Conservation (phyloP, 345 rosid genomes). For the Odontarrhena argentea region DNA sequence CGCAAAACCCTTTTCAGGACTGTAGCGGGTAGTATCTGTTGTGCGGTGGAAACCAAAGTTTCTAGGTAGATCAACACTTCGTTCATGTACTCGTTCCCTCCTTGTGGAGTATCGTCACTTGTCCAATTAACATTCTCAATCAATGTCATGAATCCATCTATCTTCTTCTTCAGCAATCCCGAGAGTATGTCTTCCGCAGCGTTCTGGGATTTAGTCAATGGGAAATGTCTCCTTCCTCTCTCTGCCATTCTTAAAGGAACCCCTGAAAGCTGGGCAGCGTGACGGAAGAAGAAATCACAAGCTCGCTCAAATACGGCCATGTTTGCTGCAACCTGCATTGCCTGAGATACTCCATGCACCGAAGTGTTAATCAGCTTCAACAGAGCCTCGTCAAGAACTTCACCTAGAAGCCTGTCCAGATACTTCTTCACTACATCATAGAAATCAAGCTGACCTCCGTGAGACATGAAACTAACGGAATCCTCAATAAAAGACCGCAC, state of each 20-base stretch:
- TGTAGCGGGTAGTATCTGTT: constrained; percentile 79
- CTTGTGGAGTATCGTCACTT: constrained; percentile 76
- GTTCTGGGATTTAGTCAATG: constrained; percentile 78
- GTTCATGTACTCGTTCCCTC: constrained; percentile 92
- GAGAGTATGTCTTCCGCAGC: constrained; percentile 90
- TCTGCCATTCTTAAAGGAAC: constrained; percentile 93
- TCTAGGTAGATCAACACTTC: constrained; percentile 91
- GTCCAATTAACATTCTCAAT: constrained; percentile 97
- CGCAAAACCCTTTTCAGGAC: constrained; percentile 83
- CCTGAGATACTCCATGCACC: constrained; percentile 87
- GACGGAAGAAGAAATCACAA: constrained; percentile 93
- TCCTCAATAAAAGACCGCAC: constrained; percentile 95
- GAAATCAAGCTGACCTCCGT: constrained; percentile 94
- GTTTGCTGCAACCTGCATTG: constrained; percentile 97
- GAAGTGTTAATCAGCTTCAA: constrained; percentile 78
- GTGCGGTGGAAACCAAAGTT: constrained; percentile 93
- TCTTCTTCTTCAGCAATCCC: constrained; percentile 86
- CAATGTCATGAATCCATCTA: constrained; percentile 85
- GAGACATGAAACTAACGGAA: constrained; percentile 93
- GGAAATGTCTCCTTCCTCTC: constrained; percentile 92
- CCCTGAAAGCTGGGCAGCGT: constrained; percentile 95
- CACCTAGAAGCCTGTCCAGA: constrained; percentile 84
- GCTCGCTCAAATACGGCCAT: constrained; percentile 97
- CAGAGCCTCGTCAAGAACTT: constrained; percentile 82
- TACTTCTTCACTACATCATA: constrained; percentile 90